These are phyloP conservation scores for Debaryomyces singareniensis DNA, from an alignment of 1,139 yeast genomes.

Conservation along the genomic window DNA sequence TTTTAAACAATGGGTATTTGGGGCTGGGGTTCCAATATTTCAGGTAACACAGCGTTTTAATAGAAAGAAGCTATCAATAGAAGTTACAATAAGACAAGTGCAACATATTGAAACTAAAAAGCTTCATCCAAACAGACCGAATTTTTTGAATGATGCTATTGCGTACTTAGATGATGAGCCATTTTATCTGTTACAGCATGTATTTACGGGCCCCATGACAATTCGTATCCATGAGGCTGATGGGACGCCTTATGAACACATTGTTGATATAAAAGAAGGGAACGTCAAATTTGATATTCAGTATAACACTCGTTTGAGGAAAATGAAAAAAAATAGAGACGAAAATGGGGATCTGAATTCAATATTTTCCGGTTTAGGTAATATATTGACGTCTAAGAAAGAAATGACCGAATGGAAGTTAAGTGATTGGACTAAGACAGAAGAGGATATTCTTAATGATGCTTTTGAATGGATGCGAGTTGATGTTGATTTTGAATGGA, in stretches of 20 bases:
- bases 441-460: slow-evolving; percentile 63
- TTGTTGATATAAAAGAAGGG: slow-evolving; percentile 82
- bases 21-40: slow-evolving; percentile 84
- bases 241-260: slow-evolving; percentile 99
- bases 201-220: slow-evolving; percentile 92
- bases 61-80: slow-evolving; percentile 88
- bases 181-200: slow-evolving; percentile 33
- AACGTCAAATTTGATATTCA: slow-evolving; percentile 88
- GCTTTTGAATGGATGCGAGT: slow-evolving; percentile 97
- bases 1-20: slow-evolving; percentile 90
- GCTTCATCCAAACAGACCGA: slow-evolving; percentile 26
- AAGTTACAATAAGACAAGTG: slow-evolving; percentile 88
- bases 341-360: slow-evolving; percentile 35
- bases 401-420: slow-evolving; percentile 72
- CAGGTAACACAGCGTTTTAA: slow-evolving; percentile 87
- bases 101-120: slow-evolving; percentile 56
- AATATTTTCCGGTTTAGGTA: slow-evolving; percentile 65
- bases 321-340: slow-evolving; percentile 52
- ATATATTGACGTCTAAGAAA: slow-evolving; percentile 52
- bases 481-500: slow-evolving; percentile 98
- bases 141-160: slow-evolving; percentile 43
- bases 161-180: slow-evolving; percentile 36
- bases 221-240: slow-evolving; percentile 96
- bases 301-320: slow-evolving; percentile 84
- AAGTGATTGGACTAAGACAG: slow-evolving; percentile 66